A percentile compares a stretch with the other conserved stretches of the same genome.
These are phyloP conservation scores for Ceratobasidium sp. DNA, from an alignment of 1,284 basidiomycete species.

Conservation along the genomic window DNA sequence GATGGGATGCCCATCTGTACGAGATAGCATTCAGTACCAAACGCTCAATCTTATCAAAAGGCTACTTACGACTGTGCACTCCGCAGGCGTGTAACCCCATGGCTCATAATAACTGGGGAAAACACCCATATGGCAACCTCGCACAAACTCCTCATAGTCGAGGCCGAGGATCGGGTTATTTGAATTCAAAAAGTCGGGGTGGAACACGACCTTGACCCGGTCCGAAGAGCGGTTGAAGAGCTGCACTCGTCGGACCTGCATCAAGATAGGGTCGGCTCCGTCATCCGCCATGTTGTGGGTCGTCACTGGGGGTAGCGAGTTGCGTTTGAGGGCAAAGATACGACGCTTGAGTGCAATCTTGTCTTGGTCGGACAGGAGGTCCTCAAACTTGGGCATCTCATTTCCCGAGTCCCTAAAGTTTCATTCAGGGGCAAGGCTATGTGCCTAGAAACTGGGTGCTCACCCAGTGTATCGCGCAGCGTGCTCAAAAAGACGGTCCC, in stretches of 20 bases:
- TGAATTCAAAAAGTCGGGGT: constrained; percentile 97
- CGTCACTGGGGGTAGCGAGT: constrained; percentile 90
- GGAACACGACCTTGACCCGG: constrained; percentile 97
- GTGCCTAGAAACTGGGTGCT: constrained; percentile 52
- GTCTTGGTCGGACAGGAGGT: constrained; percentile 91
- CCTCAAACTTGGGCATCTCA: constrained; percentile 75
- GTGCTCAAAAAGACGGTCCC: constrained; percentile 91
- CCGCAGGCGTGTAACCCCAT: constrained; percentile 90
- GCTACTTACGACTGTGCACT: constrained; percentile 80
- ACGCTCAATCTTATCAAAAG: constrained; percentile 32
- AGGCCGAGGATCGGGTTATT: constrained; percentile 97
- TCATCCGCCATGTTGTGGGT: constrained; percentile 99
- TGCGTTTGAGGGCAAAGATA: constrained; percentile 95
- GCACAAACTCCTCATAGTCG: constrained; percentile 99
- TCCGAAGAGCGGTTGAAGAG: constrained; percentile 89
- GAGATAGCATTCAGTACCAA: constrained; percentile 48
- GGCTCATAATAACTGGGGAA: constrained; percentile 98
- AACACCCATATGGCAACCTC: constrained; percentile 97
- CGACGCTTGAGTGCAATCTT: constrained; percentile 96
- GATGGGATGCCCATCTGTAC: constrained; percentile 94
- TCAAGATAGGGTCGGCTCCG: constrained; percentile 90
- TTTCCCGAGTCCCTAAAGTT: constrained; percentile 75
- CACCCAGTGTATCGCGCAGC: constrained; percentile 92
- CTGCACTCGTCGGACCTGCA: constrained; percentile 93
- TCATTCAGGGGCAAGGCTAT: constrained; percentile 29